phyloP scores from a whole-genome alignment of 78 protist genomes.

The Protostelium mycophagum region DNA sequence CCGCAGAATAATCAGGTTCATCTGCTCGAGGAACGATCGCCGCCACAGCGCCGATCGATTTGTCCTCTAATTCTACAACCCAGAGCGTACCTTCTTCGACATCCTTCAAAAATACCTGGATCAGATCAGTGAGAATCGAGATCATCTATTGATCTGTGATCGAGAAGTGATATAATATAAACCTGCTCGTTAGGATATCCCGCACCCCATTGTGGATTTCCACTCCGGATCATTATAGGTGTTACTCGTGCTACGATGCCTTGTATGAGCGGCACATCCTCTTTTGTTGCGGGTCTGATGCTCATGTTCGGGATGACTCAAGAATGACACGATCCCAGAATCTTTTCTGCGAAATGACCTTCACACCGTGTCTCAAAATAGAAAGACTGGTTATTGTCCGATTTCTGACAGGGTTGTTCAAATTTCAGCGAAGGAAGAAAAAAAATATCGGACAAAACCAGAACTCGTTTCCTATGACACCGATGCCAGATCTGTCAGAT shows the following conservation, averaged over 20 bases:
- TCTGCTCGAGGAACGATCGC: background rate
- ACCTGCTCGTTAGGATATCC: background rate
- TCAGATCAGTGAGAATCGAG: background rate
- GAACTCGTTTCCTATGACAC: too few relatives aligned
- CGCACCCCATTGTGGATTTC: background rate
- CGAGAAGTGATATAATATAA: too few relatives aligned
- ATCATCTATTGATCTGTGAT: too few relatives aligned
- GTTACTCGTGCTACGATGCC: background rate
- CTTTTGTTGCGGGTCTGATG: background rate
- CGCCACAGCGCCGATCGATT: background rate
- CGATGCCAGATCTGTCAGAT: too few relatives aligned
- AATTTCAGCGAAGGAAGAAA: background rate
- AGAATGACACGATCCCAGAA: too few relatives aligned
- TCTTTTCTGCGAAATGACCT: too few relatives aligned
- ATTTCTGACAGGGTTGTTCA: too few relatives aligned
- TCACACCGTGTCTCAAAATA: too few relatives aligned
- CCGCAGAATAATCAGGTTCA: background rate
- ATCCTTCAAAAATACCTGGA: background rate
- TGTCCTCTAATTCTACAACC: background rate
- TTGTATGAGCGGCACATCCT: background rate
- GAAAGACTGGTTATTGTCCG: too few relatives aligned
- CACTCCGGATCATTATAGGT: background rate
- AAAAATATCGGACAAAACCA: too few relatives aligned
- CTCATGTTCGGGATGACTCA: background rate
- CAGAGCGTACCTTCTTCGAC: background rate